Percentiles rank a stretch among this genome's conserved stretches.
Conservation (phyloP, 257 asterid species). For the Anisodus acutangulus region DNA sequence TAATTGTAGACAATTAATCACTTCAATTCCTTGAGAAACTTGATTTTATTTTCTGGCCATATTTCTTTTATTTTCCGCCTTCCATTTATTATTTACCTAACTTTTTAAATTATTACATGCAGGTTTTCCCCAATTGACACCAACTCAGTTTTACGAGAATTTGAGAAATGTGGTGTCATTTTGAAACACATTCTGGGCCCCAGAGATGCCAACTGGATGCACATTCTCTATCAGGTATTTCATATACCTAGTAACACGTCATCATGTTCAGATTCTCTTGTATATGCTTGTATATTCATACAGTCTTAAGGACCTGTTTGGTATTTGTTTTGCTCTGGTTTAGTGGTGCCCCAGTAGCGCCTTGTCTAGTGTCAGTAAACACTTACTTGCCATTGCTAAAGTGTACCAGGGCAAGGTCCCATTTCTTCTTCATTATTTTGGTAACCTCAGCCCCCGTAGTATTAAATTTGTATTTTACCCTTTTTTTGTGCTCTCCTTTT, state of each 20-base stretch:
- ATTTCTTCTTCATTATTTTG: constrained; percentile 6
- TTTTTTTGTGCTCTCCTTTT: not conserved
- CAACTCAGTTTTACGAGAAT: constrained; percentile 84
- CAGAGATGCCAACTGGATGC: constrained; percentile 98
- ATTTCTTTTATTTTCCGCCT: not conserved
- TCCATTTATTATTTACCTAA: not conserved
- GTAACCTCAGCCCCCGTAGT: not conserved
- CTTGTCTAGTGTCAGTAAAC: not conserved
- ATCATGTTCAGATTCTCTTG: constrained; percentile 18
- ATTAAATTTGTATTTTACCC: not conserved
- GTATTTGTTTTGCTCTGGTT: not conserved
- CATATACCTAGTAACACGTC: not conserved
- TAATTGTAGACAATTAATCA: not conserved
- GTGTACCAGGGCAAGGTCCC: not conserved
- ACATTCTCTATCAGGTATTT: constrained; percentile 87
- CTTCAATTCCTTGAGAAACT: not conserved
- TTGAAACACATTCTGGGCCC: constrained; percentile 95
- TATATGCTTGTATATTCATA: not conserved
- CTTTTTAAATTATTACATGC: constrained; percentile 31
- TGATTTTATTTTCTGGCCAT: not conserved
- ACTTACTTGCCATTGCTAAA: not conserved
- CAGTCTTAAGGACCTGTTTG: constrained; percentile 7
- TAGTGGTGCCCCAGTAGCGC: not conserved
- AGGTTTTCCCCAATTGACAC: constrained; percentile 94
- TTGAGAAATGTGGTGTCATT: constrained; percentile 89